Evolutionary conservation across 768 basidiomycete species (phyloP).

Genomic region (Phlegmacium glaucopus): DNA sequence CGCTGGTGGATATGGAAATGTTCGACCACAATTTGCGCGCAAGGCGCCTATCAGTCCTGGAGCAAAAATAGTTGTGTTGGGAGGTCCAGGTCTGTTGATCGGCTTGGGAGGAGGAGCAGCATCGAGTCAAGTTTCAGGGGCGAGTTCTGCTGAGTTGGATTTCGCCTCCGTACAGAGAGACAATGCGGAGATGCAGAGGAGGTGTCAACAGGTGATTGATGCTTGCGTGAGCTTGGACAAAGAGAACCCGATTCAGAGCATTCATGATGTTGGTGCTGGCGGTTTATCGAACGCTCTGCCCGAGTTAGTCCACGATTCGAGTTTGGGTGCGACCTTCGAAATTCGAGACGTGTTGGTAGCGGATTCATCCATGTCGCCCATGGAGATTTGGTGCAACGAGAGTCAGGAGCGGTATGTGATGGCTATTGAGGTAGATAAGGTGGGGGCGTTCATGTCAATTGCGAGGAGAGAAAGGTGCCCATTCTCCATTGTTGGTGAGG

Average conservation of each 20-base stretch:
- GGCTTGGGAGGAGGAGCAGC: conserved; percentile 97
- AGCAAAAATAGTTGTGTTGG: conserved; percentile 87
- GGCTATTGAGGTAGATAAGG: conserved; percentile 50
- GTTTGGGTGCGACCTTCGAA: conserved; percentile 89
- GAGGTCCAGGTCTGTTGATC: conserved; percentile 95
- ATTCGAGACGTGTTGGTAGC: conserved; percentile 91
- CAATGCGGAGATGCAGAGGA: conserved; percentile 96
- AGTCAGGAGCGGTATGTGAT: conserved; percentile 97
- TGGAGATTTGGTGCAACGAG: conserved; percentile 99
- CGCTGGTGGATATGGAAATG: conserved; percentile 94
- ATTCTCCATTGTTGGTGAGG: conserved; percentile 86
- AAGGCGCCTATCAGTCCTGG: conserved; percentile 78
- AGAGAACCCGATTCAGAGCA: conserved; percentile 84
- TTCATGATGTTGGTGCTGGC: conserved; percentile 98
- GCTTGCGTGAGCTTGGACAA: conserved; percentile 64
- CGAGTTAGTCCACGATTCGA: conserved; percentile 94
- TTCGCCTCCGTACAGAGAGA: conserved; percentile 98
- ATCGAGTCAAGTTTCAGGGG: conserved; percentile 88
- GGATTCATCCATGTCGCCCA: conserved; percentile 92
- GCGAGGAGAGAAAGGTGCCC: conserved; percentile 63
- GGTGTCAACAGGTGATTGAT: conserved; percentile 97
- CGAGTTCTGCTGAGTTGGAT: conserved; percentile 88
- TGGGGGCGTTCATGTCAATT: not conserved
- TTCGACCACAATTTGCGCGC: conserved; percentile 76
- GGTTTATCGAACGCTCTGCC: conserved; percentile 96